phyloP scores from a whole-genome alignment of 371 early-diverging fungal genomes.

The Mortierella polycephala region DNA sequence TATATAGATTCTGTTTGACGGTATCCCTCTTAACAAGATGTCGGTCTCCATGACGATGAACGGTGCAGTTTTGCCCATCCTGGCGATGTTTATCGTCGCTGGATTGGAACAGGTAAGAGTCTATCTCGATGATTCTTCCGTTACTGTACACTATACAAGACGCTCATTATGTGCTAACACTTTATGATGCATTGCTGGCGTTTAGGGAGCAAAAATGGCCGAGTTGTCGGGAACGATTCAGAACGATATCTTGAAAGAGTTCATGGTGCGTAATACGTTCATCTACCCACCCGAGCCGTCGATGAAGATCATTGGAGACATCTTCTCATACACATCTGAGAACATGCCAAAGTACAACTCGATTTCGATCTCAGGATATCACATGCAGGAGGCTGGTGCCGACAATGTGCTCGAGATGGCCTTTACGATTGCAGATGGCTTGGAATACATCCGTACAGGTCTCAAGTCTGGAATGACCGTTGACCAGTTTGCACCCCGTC shows the following conservation, averaged over 20 bases:
- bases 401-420: slow-evolving; percentile 86
- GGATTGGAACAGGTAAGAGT: slow-evolving; percentile 76
- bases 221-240: slow-evolving; percentile 89
- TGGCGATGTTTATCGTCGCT: slow-evolving; percentile 91
- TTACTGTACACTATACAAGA: not conserved
- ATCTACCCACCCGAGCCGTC: slow-evolving; percentile 89
- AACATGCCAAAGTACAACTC: slow-evolving; percentile 93
- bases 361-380: slow-evolving; percentile 91
- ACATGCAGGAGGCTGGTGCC: slow-evolving; percentile 92
- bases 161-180: not conserved
- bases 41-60: slow-evolving; percentile 94
- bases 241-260: slow-evolving; percentile 91
- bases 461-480: slow-evolving; percentile 85
- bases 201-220: slow-evolving; percentile 72
- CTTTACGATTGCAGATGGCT: slow-evolving; percentile 88
- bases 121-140: not conserved
- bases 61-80: slow-evolving; percentile 88
- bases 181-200: not conserved
- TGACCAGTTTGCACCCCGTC: slow-evolving; percentile 87
- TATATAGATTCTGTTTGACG: slow-evolving; percentile 78
- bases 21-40: slow-evolving; percentile 87
- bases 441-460: slow-evolving; percentile 83
- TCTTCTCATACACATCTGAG: slow-evolving; percentile 84
- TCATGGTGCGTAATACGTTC: slow-evolving; percentile 93
- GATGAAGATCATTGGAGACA: slow-evolving; percentile 88